These are phyloP conservation scores for Metschnikowia hibisci DNA, from an alignment of 805 yeast genomes.

Conservation along the genomic window DNA sequence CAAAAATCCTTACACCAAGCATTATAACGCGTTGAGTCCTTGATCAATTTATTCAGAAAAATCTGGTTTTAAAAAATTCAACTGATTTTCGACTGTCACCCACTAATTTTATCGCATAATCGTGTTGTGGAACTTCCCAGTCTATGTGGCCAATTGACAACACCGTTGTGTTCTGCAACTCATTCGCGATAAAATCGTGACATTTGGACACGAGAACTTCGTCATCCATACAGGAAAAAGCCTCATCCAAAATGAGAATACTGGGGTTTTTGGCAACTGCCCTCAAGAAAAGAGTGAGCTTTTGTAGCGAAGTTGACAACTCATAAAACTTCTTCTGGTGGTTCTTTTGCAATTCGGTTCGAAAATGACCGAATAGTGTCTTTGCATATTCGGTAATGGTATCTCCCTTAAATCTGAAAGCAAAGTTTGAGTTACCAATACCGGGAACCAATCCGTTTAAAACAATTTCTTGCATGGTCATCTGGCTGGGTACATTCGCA, in stretches of 20 bases:
- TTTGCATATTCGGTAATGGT: conserved; percentile 15
- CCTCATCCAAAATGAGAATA: conserved; percentile 82
- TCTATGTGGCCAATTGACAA: conserved; percentile 79
- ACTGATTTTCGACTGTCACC: conserved; percentile 29
- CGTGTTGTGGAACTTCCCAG: conserved; percentile 74
- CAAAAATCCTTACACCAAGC: background rate
- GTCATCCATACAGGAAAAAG: conserved; percentile 85
- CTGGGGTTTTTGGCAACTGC: conserved; percentile 76
- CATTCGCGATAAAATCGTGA: conserved; percentile 25
- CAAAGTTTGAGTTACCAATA: conserved; percentile 57
- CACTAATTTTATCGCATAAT: conserved; percentile 33
- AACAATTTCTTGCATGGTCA: conserved; percentile 54
- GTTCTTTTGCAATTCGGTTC: conserved; percentile 28
- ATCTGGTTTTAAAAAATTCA: conserved; percentile 7
- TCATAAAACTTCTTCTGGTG: conserved; percentile 47
- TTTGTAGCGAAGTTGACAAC: conserved; percentile 69
- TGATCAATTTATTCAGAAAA: background rate
- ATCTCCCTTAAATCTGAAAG: conserved; percentile 37
- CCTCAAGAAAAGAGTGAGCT: conserved; percentile 68
- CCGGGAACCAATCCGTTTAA: conserved; percentile 60
- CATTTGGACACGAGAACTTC: conserved; percentile 28
- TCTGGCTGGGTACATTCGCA: conserved; percentile 63
- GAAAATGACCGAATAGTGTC: conserved; percentile 20
- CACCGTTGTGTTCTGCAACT: conserved; percentile 50
- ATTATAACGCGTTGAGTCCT: background rate